Base-by-base conservation (phyloP, 2,329 filamentous ascomycete species). In the Penicillium psychrosexuale region DNA sequence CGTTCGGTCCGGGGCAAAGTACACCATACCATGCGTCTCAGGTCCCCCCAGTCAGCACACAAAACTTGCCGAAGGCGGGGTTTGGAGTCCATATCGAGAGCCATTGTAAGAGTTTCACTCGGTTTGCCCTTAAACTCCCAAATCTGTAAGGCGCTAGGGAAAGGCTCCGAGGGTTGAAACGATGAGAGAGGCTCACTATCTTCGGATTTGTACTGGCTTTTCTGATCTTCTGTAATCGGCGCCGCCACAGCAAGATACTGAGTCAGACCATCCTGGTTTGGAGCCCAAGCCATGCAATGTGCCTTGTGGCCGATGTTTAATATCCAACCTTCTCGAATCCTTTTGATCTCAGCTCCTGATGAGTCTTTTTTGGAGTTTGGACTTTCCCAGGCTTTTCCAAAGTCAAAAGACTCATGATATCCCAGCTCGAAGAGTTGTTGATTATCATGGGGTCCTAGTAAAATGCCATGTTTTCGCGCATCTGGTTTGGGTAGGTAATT, bases 201-300 rank as follows among this genome's bases (percentile, higher is more conserved):
- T 50, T 59, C 66, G 38, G 63, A 55, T n/a, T 61, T 57, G 38
- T 70, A 64, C 15, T 58, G 40, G 48, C 61, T 56, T 53, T 75
- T 73, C 55, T 78, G 72, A 30, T 69, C 64, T 11, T 72, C 64
- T 8, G 69, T 66, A 22, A 74, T 70, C n/a, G 70, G 69, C 13
- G 76, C 72, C 30, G 73, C 73, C 7, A 84, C 69, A 17, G 82
- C 81, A 7, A 87, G 74, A 68, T 84, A 85, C 60, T 87, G 84
- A 19, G 70, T 73, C n/a, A 65, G 60, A 2, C 75, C 76, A 19
- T 71, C 54, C 45, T 72, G 69, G 47, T 76, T 75, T 13, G 77
- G 76, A n/a, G 74, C 75, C 78, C 78, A 80, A 15, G 71, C 72
- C 45, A 77, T 55, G 58, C 78, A 80, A 58, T 82, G 78, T 8